Evolutionary conservation across 192 early-diverging fungal genomes (phyloP).

Genomic region (Dispira parvispora): DNA sequence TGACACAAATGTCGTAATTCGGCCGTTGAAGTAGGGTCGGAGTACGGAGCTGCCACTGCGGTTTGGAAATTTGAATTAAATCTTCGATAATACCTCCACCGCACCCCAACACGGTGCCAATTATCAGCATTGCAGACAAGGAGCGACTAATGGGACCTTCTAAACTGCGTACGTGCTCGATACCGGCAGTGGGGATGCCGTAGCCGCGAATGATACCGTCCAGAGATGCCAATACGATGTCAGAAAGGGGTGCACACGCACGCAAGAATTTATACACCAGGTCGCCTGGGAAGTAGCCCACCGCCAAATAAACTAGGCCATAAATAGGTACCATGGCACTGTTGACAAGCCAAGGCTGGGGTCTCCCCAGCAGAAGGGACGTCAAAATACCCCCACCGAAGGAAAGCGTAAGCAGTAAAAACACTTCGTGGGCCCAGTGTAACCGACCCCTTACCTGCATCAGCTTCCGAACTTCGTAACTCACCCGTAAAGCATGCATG

Average conservation of each 20-base stretch:
- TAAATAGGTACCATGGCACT: conserved; percentile 26
- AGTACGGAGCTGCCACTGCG: conserved; percentile 24
- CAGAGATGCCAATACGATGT: conserved; percentile 27
- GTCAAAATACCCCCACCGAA: conserved; percentile 33
- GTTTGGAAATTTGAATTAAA: conserved; percentile 24
- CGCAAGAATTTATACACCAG: conserved; percentile 21
- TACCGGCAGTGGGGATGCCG: conserved; percentile 29
- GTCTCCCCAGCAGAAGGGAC: conserved; percentile 22
- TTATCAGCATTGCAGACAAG: conserved; percentile 25
- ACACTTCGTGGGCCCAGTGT: conserved; percentile 25
- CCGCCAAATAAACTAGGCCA: conserved; percentile 19
- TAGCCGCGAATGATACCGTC: conserved; percentile 31
- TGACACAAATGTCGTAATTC: conserved; percentile 24
- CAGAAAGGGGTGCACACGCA: conserved; percentile 21
- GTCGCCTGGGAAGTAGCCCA: conserved; percentile 25
- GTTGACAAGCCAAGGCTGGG: conserved; percentile 29
- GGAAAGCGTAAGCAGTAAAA: conserved; percentile 30
- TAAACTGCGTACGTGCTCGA: conserved; percentile 27
- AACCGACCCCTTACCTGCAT: conserved; percentile 19
- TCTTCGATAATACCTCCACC: conserved; percentile 35
- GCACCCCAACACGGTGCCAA: conserved; percentile 28
- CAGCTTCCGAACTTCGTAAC: conserved; percentile 33
- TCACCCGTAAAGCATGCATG: conserved; percentile 28
- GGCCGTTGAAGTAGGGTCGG: conserved; percentile 19
- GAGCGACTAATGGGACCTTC: conserved; percentile 21